These are phyloP conservation scores for Pneumocystis murina DNA, from an alignment of 1,139 yeast species.

Conservation along the genomic window DNA sequence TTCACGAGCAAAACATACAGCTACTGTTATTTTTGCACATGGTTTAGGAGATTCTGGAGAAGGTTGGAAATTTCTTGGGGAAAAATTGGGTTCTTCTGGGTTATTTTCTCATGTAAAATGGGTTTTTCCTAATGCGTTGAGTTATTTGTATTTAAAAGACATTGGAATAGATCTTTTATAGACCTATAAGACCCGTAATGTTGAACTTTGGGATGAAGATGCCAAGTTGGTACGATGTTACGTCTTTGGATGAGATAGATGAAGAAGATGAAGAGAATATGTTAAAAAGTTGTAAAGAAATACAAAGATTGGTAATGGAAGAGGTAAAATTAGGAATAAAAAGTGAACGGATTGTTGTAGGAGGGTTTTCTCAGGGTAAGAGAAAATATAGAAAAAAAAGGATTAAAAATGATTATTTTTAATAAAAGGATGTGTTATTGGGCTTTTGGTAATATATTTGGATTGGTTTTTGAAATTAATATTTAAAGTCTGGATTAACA, in stretches of 20 bases:
- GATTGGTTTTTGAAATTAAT: not conserved
- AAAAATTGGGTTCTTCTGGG: conserved; percentile 15
- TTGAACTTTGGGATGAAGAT: conserved; percentile 45
- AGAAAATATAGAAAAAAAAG: not conserved
- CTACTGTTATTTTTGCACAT: conserved; percentile 68
- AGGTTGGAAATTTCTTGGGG: conserved; percentile 69
- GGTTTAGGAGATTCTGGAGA: conserved; percentile 85
- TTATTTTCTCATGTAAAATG: conserved; percentile 50
- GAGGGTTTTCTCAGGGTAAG: conserved; percentile 94
- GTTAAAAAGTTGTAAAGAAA: conserved; percentile 37
- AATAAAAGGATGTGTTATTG: conserved; percentile 28
- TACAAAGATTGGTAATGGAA: conserved; percentile 43
- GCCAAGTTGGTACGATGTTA: conserved; percentile 85
- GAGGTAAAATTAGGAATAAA: conserved; percentile 52
- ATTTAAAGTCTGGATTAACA: conserved; percentile 24
- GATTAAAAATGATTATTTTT: conserved; percentile 40
- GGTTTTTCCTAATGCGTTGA: conserved; percentile 81
- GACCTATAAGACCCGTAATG: conserved; percentile 1
- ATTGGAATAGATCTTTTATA: not conserved
- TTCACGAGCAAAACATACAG: conserved; percentile 24
- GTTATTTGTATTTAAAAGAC: conserved; percentile 36
- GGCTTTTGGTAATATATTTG: not conserved
- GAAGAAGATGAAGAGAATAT: conserved; percentile 50
- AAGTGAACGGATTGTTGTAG: conserved; percentile 59
- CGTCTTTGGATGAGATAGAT: conserved; percentile 34